Evolutionary conservation across 345 rosid genomes (phyloP).

Genomic region (Eucalyptus dawsonii): DNA sequence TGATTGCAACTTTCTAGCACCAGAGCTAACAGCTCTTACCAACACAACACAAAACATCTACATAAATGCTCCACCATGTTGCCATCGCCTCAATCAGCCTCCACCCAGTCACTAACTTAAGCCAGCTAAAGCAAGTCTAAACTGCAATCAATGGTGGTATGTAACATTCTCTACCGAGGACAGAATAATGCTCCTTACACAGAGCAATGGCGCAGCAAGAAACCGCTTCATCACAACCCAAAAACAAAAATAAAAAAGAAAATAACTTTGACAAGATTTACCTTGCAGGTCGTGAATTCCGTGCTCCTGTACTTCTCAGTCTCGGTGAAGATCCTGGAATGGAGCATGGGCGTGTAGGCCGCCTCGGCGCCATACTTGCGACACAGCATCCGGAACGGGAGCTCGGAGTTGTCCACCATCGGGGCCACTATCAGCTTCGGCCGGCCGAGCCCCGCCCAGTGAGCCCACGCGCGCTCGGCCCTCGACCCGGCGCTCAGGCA

Average conservation of each 20-base stretch:
- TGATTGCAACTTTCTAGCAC: background rate
- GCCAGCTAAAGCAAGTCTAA: background rate
- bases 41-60: background rate
- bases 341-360: slow-evolving; percentile 93
- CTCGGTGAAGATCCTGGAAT: slow-evolving; percentile 77
- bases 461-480: slow-evolving; percentile 71
- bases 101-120: background rate
- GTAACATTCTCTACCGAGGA: background rate
- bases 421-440: slow-evolving; percentile 85
- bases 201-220: background rate
- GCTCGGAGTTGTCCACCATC: slow-evolving; percentile 99
- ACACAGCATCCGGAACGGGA: slow-evolving; percentile 91
- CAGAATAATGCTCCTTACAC: background rate
- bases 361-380: slow-evolving; percentile 87
- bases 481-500: slow-evolving; percentile 24
- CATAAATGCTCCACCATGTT: background rate
- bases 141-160: background rate
- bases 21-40: background rate
- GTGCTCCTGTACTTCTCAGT: slow-evolving; percentile 58
- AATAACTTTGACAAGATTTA: background rate
- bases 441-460: slow-evolving; percentile 66
- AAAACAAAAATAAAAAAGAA: rapidly evolving
- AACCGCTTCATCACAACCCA: background rate
- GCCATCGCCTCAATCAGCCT: background rate
- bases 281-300: slow-evolving; percentile 92